A percentile compares a stretch with the other conserved stretches of the same genome.
phyloP scores from a whole-genome alignment of 192 early-diverging fungal species.

The Ramicandelaber brevisporus region DNA sequence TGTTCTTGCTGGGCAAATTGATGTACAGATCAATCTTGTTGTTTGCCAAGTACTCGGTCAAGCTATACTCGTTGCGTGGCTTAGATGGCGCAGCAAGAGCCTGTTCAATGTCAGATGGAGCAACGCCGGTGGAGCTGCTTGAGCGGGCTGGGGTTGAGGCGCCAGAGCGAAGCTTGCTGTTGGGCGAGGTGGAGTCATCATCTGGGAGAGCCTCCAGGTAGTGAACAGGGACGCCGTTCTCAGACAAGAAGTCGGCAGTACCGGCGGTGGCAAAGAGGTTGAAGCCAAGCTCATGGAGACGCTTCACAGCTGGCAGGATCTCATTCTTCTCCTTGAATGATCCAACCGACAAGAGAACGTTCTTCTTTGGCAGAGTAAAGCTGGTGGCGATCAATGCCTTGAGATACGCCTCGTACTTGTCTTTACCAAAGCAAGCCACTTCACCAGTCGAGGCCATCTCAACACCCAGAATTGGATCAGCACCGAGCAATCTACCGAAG shows the following conservation, averaged over 20 bases:
- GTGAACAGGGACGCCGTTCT: conserved; percentile 79
- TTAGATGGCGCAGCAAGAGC: no score
- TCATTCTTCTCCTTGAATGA: conserved; percentile 97
- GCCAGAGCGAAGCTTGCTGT: no score
- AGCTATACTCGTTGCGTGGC: conserved; percentile 56
- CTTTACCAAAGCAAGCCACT: conserved; percentile 90
- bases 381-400: conserved; percentile 86
- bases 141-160: no score
- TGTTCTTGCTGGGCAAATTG: conserved; percentile 94
- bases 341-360: conserved; percentile 87
- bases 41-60: conserved; percentile 86
- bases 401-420: conserved; percentile 96
- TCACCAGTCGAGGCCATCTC: conserved; percentile 99
- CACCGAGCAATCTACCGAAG: conserved; percentile 81
- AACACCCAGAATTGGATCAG: conserved; percentile 93
- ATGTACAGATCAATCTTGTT: conserved; percentile 96
- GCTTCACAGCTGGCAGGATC: conserved; percentile 71
- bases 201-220: conserved; percentile 75
- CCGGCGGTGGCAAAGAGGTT: conserved; percentile 86
- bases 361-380: conserved; percentile 81
- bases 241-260: conserved; percentile 88
- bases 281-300: conserved; percentile 65
- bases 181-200: no score
- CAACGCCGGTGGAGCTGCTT: no score
- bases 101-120: no score